Evolutionary conservation across 306 rosid species (phyloP).

Genomic region (Dryas drummondii): DNA sequence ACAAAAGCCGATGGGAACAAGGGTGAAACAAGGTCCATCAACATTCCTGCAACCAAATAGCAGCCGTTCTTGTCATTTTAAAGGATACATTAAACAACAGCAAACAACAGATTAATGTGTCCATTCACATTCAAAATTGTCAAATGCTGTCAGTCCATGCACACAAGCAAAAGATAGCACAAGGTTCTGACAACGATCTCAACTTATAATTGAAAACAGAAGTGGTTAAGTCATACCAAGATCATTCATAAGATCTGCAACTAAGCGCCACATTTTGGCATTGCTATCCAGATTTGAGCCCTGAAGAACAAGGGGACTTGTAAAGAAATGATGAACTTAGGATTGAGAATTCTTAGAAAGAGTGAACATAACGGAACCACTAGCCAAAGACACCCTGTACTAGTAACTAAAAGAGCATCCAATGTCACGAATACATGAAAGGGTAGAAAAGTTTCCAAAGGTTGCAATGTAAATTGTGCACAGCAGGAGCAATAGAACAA

Average conservation of each 20-base stretch:
- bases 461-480: neutral
- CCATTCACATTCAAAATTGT: neutral
- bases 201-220: conserved; percentile 11
- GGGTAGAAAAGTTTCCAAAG: neutral
- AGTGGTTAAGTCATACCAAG: conserved; percentile 51
- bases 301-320: conserved; percentile 42
- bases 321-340: conserved; percentile 5
- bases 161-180: neutral
- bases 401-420: conserved; percentile 7
- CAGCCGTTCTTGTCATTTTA: conserved; percentile 25
- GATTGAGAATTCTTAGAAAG: conserved; percentile 14
- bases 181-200: conserved; percentile 11
- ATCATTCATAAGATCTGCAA: conserved; percentile 97
- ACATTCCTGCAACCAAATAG: conserved; percentile 70
- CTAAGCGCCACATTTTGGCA: conserved; percentile 98
- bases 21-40: conserved; percentile 96
- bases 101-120: neutral
- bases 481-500: neutral
- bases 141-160: neutral
- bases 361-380: conserved; percentile 5
- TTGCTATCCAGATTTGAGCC: conserved; percentile 95
- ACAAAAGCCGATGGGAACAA: conserved; percentile 88
- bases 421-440: neutral
- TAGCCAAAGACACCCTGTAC: neutral
- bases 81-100: neutral